Conservation (phyloP, 768 basidiomycete species). For the Mycena indigotica region DNA sequence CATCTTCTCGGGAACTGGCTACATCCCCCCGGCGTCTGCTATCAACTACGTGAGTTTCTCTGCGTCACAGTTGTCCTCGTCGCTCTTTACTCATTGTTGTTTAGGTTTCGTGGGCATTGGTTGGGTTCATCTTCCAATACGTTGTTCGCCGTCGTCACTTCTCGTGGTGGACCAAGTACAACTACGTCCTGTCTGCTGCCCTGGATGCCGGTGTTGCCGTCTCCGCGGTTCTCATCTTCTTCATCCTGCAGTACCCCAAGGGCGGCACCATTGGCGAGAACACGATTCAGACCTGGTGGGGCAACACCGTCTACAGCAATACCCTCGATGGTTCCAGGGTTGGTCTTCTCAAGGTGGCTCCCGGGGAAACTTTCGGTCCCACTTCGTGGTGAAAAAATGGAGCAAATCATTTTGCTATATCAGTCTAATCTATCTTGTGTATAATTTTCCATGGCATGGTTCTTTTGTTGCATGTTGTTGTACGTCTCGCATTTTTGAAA, state of each 20-base stretch:
- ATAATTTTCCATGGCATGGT: too few species aligned
- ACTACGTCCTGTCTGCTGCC: constrained; percentile 52
- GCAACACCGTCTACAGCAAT: constrained; percentile 43
- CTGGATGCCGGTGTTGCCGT: constrained; percentile 56
- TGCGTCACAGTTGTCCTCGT: background rate
- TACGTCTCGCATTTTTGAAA: too few species aligned
- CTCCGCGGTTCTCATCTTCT: constrained; percentile 51
- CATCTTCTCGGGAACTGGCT: constrained; percentile 60
- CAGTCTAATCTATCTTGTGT: too few species aligned
- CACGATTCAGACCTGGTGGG: constrained; percentile 50
- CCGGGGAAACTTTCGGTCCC: constrained; percentile 19
- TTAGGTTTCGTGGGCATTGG: constrained; percentile 59
- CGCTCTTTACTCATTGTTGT: background rate
- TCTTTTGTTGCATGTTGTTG: too few species aligned
- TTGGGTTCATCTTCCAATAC: constrained; percentile 69
- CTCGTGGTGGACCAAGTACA: constrained; percentile 73
- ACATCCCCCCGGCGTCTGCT: constrained; percentile 70
- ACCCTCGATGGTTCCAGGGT: constrained; percentile 19
- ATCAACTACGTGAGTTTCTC: constrained; percentile 55
- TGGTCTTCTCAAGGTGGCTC: constrained; percentile 4
- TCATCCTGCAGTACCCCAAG: constrained; percentile 48
- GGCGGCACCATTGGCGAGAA: constrained; percentile 45
- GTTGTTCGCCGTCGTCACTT: constrained; percentile 60
- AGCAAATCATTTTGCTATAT: too few species aligned
- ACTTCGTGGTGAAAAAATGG: too few species aligned